Evolutionary conservation across 148 eudicot genomes (phyloP).

Genomic region (Limonium bicolor): DNA sequence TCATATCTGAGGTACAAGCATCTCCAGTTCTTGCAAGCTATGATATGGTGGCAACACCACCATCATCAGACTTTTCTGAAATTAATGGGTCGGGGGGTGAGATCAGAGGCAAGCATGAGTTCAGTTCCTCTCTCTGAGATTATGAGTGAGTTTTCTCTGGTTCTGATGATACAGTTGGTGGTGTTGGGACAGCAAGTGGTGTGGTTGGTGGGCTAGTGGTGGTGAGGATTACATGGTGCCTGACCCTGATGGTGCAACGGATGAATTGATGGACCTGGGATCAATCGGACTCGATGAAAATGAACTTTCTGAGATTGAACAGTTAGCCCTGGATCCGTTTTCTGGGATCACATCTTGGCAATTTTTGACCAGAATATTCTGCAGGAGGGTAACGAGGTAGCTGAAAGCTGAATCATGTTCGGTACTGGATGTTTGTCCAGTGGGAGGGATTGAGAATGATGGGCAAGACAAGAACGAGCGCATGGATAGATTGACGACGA

Average conservation of each 20-base stretch:
- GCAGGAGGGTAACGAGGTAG: too few species aligned
- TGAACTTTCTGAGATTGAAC: slow-evolving; percentile 20
- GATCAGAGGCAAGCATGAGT: slow-evolving; percentile 15
- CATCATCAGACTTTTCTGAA: slow-evolving; percentile 8
- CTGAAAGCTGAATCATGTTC: slow-evolving; percentile 19
- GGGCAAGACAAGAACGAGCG: slow-evolving; percentile 39
- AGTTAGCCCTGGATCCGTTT: slow-evolving; percentile 14
- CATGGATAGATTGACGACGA: slow-evolving; percentile 60
- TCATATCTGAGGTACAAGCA: slow-evolving; percentile 9
- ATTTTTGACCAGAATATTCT: too few species aligned
- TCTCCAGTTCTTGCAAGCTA: slow-evolving; percentile 9
- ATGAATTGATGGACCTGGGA: slow-evolving; percentile 21
- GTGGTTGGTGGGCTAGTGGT: too few species aligned
- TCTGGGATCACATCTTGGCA: slow-evolving; percentile 5
- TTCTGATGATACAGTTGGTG: slow-evolving; percentile 16
- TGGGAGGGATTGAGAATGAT: slow-evolving; percentile 19
- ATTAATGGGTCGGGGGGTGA: slow-evolving; percentile 12
- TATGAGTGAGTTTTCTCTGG: slow-evolving; percentile 23
- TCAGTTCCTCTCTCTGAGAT: slow-evolving; percentile 12
- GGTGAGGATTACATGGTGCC: slow-evolving; percentile 13
- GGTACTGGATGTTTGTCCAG: slow-evolving; percentile 25
- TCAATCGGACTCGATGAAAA: slow-evolving; percentile 22
- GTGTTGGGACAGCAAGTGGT: slow-evolving; percentile 6
- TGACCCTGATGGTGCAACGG: slow-evolving; percentile 11
- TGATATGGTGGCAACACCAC: slow-evolving; percentile 16